Evolutionary conservation across 2,329 filamentous ascomycete genomes (phyloP), one percentile per base, ranked within the genome.

Genomic region (Clarireedia monteithiana): DNA sequence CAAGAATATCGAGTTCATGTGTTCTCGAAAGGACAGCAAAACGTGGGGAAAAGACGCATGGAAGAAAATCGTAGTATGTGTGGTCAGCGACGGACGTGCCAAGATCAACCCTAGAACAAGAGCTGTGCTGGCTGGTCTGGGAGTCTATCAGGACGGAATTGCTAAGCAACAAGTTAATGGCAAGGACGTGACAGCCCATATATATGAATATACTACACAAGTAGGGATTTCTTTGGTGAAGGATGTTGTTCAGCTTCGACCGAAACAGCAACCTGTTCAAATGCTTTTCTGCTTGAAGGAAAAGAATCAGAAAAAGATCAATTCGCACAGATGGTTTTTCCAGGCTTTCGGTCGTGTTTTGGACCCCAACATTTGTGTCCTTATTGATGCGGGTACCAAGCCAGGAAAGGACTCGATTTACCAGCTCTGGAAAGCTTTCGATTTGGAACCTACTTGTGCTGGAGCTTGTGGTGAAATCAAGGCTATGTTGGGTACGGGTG

Each of bases 211-310:
- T 74, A 99, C 94, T 0, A 97, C 94, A 0, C 95, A 99, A 67
- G 94, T 99, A 10, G 47, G 78, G 81, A 26, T 65, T 74, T 97
- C 92, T 0, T 81, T 99, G 9, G 94, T 99, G 69, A 82, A 91
- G 0, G 92, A 96, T 64, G 81, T 99, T 61, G 72, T 99, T 99
- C 78, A 99, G 99, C 76, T 95, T 94, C 36, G 94, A 94, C 1
- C 94, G 99, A 73, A 99, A 97, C 76, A 94, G 94, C 36, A 99
- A 10, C 95, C 94, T 1, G 95, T 91, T 68, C 94, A 99, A 74
- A 90, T 99, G 77, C 92, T 99, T 66, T 99, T 99, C 72, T 99
- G 95, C 68, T 76, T 99, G 60, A 99, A 99, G 74, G 94, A 99
- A 71, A 91, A 94, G 75, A 99, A 99, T 70, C 82, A 88, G 69